Base-by-base conservation (phyloP, 495 filamentous ascomycete species). In the Penicillium tannophilum region DNA sequence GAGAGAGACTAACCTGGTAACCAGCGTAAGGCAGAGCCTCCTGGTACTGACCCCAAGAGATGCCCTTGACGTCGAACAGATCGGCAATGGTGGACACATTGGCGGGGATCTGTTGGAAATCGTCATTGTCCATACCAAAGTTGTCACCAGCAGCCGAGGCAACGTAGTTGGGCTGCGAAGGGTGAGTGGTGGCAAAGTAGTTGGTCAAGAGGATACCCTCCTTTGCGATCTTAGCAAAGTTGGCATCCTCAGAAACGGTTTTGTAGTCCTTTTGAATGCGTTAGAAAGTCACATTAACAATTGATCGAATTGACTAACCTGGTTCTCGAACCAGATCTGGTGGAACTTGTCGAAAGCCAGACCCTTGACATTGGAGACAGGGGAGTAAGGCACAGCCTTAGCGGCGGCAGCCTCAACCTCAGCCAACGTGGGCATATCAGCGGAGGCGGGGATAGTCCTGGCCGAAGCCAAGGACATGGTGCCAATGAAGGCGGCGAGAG, bases 321-420 rank as follows among this genome's bases (percentile, higher is more conserved):
- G 84, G 63, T 90, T 90, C 72, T 89, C 88, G 6, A 89, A 73
- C 84, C 85, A 90, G 61, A 90, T 82, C 59, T 79, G 79, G 46
- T 82, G 77, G 59, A 88, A 82, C 17, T 83, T 78, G 66, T 89
- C 76, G 62, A 89, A 90, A 3, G 76, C 83, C 54, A 80, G 79
- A 46, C 88, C 88, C 48, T 73, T 58, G 53, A 90, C 80, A 63
- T 80, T 67, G 50, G 80, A 83, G 9, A 79, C 80, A 14, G 86
- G 86, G 28, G 81, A 85, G 46, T 68, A 70, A 24, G 76, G 72
- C 36, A 66, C 49, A 7, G 63, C 68, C 6, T 69, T 72, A 31
- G 70, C 71, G 39, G 63, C 69, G 41, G 69, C 67, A 2, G 60
- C 63, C 50, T 67, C 52, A 30, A 78, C 76, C 54, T 73, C 68